Percentiles rank a stretch among this genome's conserved stretches.
Evolutionary conservation across 108 stramenopile genomes (phyloP).

Genomic region (Stephanodiscus triporus): DNA sequence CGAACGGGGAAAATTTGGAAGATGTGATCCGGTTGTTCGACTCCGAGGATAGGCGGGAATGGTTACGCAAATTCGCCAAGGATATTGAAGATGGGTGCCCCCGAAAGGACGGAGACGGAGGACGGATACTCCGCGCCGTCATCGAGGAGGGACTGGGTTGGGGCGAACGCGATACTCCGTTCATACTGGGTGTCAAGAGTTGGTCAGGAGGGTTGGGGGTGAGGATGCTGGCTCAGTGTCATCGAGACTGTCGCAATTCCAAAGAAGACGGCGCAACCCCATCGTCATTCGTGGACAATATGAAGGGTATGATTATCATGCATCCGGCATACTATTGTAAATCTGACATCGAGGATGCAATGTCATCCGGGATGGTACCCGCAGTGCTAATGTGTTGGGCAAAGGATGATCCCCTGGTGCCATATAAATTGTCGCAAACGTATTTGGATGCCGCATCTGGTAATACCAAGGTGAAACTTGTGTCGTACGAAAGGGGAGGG

Average conservation of each 20-base stretch:
- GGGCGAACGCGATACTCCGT: not conserved
- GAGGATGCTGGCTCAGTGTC: not conserved
- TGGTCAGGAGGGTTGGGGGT: not conserved
- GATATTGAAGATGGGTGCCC: not conserved
- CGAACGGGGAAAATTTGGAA: not conserved
- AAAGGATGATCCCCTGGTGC: conserved; percentile 2
- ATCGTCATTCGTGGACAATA: not conserved
- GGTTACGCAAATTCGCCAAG: not conserved
- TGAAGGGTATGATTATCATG: not conserved
- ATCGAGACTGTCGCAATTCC: not conserved
- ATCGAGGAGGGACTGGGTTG: conserved; percentile 9
- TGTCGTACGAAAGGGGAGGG: not conserved
- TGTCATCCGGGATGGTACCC: not conserved
- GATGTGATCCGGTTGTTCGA: not conserved
- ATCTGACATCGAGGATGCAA: not conserved
- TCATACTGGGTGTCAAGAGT: conserved; percentile 7
- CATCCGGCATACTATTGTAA: not conserved
- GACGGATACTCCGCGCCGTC: not conserved
- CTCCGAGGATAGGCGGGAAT: not conserved
- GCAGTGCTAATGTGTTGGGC: conserved; percentile 10
- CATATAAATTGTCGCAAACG: not conserved
- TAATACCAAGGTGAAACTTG: conserved; percentile 1
- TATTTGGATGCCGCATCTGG: conserved; percentile 11
- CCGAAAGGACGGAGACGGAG: not conserved
- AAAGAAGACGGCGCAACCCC: not conserved